Evolutionary conservation across 139 green algal species (phyloP).

Genomic region (Raphidocelis subcapitata): DNA sequence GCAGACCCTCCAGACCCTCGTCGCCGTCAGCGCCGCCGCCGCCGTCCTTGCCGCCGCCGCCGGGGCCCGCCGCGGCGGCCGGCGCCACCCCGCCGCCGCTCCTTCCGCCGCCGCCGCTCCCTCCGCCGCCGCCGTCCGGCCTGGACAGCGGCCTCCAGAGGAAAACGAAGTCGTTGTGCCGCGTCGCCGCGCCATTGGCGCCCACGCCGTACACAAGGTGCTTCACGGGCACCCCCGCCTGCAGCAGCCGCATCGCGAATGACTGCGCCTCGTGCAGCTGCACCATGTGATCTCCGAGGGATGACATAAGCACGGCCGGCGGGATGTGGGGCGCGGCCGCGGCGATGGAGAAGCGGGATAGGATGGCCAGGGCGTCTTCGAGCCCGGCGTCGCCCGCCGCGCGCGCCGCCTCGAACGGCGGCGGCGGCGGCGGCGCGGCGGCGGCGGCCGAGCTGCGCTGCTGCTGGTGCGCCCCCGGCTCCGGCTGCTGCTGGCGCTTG

Average conservation of each 20-base stretch:
- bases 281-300: not conserved
- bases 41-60: not conserved
- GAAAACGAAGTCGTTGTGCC: conserved; percentile 1
- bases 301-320: not conserved
- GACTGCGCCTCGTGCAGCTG: not conserved
- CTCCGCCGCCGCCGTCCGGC: not conserved
- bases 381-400: not conserved
- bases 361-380: not conserved
- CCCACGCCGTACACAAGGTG: not conserved
- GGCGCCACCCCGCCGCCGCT: not conserved
- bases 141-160: not conserved
- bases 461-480: conserved; percentile 12
- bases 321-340: not conserved
- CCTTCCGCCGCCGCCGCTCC: not conserved
- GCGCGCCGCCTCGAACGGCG: not conserved
- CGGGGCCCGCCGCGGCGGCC: no score
- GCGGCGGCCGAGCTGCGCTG: not conserved
- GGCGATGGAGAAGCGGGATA: not conserved
- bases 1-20: not conserved
- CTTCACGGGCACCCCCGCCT: not conserved
- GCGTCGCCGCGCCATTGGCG: no score
- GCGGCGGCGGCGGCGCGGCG: not conserved
- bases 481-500: not conserved
- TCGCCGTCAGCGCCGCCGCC: not conserved
- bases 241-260: not conserved